These are phyloP conservation scores for Malassezia globosa DNA, from an alignment of 1,284 basidiomycete species.

Conservation along the genomic window DNA sequence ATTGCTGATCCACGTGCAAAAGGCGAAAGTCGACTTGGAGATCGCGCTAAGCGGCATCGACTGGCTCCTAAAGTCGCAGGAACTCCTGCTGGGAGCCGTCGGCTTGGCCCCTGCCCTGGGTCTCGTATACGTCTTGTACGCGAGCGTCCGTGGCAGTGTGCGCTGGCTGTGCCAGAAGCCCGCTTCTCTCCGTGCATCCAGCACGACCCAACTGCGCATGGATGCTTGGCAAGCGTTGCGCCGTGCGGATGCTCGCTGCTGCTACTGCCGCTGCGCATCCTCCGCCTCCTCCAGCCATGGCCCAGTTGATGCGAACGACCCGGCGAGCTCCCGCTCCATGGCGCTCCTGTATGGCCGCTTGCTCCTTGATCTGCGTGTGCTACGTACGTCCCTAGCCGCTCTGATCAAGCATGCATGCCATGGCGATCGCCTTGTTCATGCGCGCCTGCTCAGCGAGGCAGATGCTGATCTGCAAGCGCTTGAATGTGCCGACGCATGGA, in stretches of 20 bases:
- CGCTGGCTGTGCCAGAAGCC: constrained; percentile 48
- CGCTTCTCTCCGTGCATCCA: neutral
- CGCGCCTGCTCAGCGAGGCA: constrained; percentile 60
- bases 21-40: constrained; percentile 90
- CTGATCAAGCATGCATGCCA: constrained; percentile 22
- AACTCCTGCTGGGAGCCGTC: constrained; percentile 92
- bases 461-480: constrained; percentile 73
- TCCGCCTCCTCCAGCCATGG: no score
- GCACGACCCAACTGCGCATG: constrained; percentile 2
- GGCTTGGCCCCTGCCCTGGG: constrained; percentile 82
- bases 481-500: constrained; percentile 52
- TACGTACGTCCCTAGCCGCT: constrained; percentile 52
- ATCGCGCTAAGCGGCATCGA: constrained; percentile 76
- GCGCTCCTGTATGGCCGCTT: constrained; percentile 58
- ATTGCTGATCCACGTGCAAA: constrained; percentile 85
- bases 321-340: neutral
- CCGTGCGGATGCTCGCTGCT: constrained; percentile 40
- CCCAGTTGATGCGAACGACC: constrained; percentile 15
- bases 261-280: no score
- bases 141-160: constrained; percentile 47
- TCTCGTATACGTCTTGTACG: constrained; percentile 56
- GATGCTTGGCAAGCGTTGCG: constrained; percentile 19
- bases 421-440: constrained; percentile 27
- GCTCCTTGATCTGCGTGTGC: constrained; percentile 59
- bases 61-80: constrained; percentile 82